Evolutionary conservation across 2,329 filamentous ascomycete genomes (phyloP).

Genomic region (Arachnopeziza araneosa): DNA sequence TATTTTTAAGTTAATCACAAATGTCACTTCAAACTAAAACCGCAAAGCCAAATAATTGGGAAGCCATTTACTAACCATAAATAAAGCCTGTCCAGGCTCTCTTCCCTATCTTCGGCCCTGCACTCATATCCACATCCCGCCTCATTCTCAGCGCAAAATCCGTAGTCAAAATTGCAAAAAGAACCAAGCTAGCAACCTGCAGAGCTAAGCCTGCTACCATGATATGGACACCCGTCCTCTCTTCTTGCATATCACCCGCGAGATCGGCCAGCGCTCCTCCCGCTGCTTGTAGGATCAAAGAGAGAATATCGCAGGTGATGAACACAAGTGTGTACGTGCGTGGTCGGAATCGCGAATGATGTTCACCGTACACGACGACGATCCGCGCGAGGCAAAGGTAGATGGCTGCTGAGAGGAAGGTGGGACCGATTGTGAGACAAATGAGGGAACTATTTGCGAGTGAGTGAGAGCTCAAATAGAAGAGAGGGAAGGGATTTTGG

Average conservation of each 20-base stretch:
- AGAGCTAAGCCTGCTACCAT: conserved; percentile 37
- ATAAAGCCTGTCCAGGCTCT: no score
- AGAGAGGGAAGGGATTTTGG: conserved; percentile 1
- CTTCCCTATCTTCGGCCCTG: no score
- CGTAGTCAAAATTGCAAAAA: conserved; percentile 41
- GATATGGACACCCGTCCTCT: conserved; percentile 27
- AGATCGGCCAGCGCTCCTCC: conserved; percentile 51
- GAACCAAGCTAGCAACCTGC: conserved; percentile 32
- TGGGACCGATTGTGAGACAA: conserved; percentile 55
- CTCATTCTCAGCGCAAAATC: no score
- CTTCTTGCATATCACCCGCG: conserved; percentile 29
- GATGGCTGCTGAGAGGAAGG: conserved; percentile 55
- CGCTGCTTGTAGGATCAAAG: conserved; percentile 52
- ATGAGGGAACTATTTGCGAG: conserved; percentile 35
- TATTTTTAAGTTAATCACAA: no score
- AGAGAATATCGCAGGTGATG: conserved; percentile 49
- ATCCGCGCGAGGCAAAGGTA: conserved; percentile 52
- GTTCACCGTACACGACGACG: no score
- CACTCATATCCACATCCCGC: no score
- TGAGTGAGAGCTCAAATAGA: conserved; percentile 2
- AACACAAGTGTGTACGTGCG: conserved; percentile 44
- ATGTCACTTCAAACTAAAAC: no score
- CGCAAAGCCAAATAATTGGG: no score
- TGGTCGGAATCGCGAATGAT: conserved; percentile 33
- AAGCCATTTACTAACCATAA: no score